These are phyloP conservation scores for Aegilops sharonensis DNA, from an alignment of 176 grass and related monocot genomes.

Conservation along the genomic window DNA sequence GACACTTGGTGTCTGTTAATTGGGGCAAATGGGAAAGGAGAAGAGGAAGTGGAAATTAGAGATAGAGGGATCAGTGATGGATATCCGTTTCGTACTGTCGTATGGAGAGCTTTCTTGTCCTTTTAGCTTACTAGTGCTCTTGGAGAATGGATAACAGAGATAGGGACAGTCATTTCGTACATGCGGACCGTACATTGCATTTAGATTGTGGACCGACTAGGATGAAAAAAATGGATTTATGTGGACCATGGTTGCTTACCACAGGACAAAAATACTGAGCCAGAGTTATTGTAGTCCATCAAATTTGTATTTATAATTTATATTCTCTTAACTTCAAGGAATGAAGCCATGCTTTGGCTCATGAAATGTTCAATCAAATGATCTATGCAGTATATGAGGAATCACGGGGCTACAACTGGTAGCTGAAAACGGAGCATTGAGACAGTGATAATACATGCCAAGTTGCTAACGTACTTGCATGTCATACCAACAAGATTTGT, in stretches of 20 bases:
- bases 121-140: conserved; percentile 9
- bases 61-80: neutral
- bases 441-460: neutral
- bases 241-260: neutral
- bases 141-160: neutral
- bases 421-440: neutral
- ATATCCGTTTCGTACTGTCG: neutral
- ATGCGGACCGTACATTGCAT: neutral
- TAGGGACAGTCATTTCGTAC: neutral
- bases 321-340: neutral
- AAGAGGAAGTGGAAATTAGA: neutral
- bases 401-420: neutral
- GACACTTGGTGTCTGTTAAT: neutral
- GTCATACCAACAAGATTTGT: neutral
- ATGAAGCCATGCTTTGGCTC: neutral
- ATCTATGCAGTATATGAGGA: neutral
- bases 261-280: neutral
- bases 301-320: neutral
- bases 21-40: neutral
- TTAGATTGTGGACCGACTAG: neutral
- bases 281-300: neutral
- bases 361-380: neutral
- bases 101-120: neutral
- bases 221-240: neutral
- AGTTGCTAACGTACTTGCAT: neutral